Evolutionary conservation across 805 yeast species (phyloP), one percentile per base, ranked within the genome.

Genomic region (Wickerhamiella domercqiae): DNA sequence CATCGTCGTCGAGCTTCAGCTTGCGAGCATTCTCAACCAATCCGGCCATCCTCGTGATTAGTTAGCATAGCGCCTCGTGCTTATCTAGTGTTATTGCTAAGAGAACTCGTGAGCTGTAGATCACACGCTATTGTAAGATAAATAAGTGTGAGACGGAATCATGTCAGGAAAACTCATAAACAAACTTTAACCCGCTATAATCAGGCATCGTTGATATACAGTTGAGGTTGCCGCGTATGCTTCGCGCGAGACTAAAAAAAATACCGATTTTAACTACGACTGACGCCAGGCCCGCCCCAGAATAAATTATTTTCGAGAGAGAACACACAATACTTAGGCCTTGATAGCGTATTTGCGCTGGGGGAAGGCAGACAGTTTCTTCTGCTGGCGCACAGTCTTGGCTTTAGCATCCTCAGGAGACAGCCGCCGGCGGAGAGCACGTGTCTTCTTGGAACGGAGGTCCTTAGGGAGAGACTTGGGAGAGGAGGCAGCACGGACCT

Each of bases 371-470:
- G 75, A 73, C 61, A 74, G 74, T 70, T 73, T 77, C 86, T 90
- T 90, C 69, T 73, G 74, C 64, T 86, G 83, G 75, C 80, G 84
- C 56, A 68, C 78, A 61, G 97, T 87, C 64, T 69, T 67, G 64
- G 70, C 69, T 57, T 73, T 61, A 64, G 81, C 77, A 73, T 90
- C 95, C 67, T 67, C 66, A 62, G 78, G 72, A 67, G 96, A 75
- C 63, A 90, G 75, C 63, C 77, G 75, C 76, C 97, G 81, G 81
- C 98, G 87, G 70, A 87, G 70, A 67, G 98, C 97, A 78, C 97
- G 87, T 70, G 99, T 90, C 80, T 90, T 82, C 87, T 90, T 90
- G 59, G 84, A 94, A 74, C 97, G 87, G 71, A 90, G 76, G 67
- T 86, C 96, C 75, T 87, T 86, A 74, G 98, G 97, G 67, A 75